phyloP scores from a whole-genome alignment of 2,329 filamentous ascomycete genomes.

The Colletotrichum sidae region DNA sequence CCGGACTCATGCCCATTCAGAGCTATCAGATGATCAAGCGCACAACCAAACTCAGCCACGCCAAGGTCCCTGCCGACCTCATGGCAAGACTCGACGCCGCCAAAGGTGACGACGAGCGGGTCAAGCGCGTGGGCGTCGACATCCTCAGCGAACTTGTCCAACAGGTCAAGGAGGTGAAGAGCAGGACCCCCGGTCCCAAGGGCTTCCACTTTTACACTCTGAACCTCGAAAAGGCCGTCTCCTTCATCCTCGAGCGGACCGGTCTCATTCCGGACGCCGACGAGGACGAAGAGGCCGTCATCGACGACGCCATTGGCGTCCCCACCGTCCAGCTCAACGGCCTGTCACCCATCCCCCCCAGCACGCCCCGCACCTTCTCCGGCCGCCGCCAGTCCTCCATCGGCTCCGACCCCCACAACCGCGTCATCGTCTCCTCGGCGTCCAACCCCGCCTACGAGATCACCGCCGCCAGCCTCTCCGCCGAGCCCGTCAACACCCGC shows the following conservation, averaged over 20 bases:
- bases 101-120: slow-evolving; percentile 82
- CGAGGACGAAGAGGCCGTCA: slow-evolving; percentile 63
- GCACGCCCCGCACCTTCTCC: slow-evolving; percentile 48
- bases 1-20: slow-evolving; percentile 97
- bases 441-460: slow-evolving; percentile 76
- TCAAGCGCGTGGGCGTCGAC: slow-evolving; percentile 83
- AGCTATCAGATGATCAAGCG: slow-evolving; percentile 95
- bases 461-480: slow-evolving; percentile 76
- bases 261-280: slow-evolving; percentile 78
- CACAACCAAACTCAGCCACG: slow-evolving; percentile 94
- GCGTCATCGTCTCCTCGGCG: slow-evolving; percentile 80
- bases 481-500: slow-evolving; percentile 78
- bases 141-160: slow-evolving; percentile 88
- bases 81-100: slow-evolving; percentile 78
- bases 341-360: slow-evolving; percentile 43
- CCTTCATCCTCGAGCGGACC: slow-evolving; percentile 89
- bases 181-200: slow-evolving; percentile 67
- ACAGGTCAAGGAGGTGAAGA: slow-evolving; percentile 75
- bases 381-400: slow-evolving; percentile 79
- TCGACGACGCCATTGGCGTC: slow-evolving; percentile 56
- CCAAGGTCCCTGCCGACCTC: slow-evolving; percentile 78
- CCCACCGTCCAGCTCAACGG: slow-evolving; percentile 67
- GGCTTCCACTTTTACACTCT: slow-evolving; percentile 99
- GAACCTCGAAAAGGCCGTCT: slow-evolving; percentile 95
- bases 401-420: slow-evolving; percentile 87